These are phyloP conservation scores for Sporobolomyces roseus DNA, from an alignment of 768 basidiomycete species.

Conservation along the genomic window DNA sequence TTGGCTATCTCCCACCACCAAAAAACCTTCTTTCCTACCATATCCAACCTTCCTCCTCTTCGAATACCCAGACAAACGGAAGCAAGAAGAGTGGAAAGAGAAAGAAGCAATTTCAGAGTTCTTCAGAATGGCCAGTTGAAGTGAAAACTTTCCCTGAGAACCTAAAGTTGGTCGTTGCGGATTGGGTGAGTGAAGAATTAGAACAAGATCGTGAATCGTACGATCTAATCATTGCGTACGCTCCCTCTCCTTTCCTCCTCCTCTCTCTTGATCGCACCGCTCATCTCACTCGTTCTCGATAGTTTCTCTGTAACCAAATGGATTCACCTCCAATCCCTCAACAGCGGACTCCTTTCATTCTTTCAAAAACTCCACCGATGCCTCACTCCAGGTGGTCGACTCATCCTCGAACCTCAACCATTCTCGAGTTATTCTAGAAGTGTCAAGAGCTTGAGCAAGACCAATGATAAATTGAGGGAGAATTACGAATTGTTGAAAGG, in stretches of 20 bases:
- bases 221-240: conserved; percentile 75
- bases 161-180: conserved; percentile 63
- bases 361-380: conserved; percentile 62
- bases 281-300: not conserved
- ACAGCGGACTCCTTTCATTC: conserved; percentile 65
- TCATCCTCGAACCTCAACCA: conserved; percentile 76
- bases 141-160: conserved; percentile 67
- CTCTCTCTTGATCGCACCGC: not conserved
- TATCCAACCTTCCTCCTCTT: not conserved
- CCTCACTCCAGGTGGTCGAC: conserved; percentile 59
- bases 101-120: not conserved
- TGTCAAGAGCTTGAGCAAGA: too few relatives aligned
- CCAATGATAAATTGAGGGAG: conserved; percentile 48
- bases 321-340: conserved; percentile 80
- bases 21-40: conserved; percentile 7
- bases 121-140: conserved; percentile 19
- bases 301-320: conserved; percentile 87
- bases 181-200: conserved; percentile 65
- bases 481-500: conserved; percentile 59
- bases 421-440: conserved; percentile 82
- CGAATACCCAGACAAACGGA: too few relatives aligned
- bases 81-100: conserved; percentile 19
- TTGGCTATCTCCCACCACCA: conserved; percentile 16
- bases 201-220: conserved; percentile 58
- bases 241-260: conserved; percentile 4